Conservation (phyloP, 331 rosid species). For the Rhamnella rubrinervis region DNA sequence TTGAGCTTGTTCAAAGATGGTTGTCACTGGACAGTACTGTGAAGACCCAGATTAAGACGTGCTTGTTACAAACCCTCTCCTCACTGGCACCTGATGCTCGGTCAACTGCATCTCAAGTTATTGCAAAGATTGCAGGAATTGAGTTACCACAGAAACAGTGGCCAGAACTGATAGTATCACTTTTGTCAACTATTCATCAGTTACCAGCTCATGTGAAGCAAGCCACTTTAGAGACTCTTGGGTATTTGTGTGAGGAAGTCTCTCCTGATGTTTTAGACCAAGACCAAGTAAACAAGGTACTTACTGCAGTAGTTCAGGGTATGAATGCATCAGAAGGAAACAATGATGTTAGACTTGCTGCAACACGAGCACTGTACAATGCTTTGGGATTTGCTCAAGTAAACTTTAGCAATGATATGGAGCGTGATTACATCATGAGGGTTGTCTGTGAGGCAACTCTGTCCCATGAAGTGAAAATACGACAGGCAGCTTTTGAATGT, state of each 20-base stretch:
- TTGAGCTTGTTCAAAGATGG: slow-evolving; percentile 69
- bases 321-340: slow-evolving; percentile 69
- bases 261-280: slow-evolving; percentile 74
- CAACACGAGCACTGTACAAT: slow-evolving; percentile 62
- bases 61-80: slow-evolving; percentile 57
- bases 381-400: slow-evolving; percentile 87
- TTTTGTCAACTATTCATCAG: slow-evolving; percentile 61
- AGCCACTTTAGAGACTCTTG: slow-evolving; percentile 79
- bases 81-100: slow-evolving; percentile 64
- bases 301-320: slow-evolving; percentile 84
- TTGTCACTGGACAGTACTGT: slow-evolving; percentile 49
- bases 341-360: slow-evolving; percentile 77
- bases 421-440: slow-evolving; percentile 71
- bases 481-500: slow-evolving; percentile 79
- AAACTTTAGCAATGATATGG: slow-evolving; percentile 75
- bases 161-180: slow-evolving; percentile 67
- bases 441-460: slow-evolving; percentile 78
- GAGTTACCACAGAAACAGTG: slow-evolving; percentile 77
- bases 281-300: slow-evolving; percentile 75
- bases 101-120: slow-evolving; percentile 74
- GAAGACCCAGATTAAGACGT: slow-evolving; percentile 63
- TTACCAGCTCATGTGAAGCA: slow-evolving; percentile 67
- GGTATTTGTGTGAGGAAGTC: slow-evolving; percentile 82
- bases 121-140: slow-evolving; percentile 78
- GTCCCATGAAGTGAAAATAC: slow-evolving; percentile 60